phyloP scores from a whole-genome alignment of 192 early-diverging fungal species.

The Coemansia sp. region DNA sequence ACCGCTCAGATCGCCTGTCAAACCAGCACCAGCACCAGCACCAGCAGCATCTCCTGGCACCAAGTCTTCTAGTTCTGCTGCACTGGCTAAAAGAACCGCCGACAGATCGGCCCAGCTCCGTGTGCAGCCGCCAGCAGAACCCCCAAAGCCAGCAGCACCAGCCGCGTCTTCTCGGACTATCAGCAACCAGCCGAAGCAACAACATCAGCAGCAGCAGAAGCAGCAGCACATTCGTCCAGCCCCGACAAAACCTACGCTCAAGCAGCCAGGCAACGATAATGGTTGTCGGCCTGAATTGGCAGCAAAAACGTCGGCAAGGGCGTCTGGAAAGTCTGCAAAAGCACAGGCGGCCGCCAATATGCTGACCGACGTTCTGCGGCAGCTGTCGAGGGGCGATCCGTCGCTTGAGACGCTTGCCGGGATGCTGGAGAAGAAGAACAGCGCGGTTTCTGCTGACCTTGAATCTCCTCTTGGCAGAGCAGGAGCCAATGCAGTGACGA shows the following conservation, averaged over 20 bases:
- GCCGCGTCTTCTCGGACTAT: background rate
- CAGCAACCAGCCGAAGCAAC: background rate
- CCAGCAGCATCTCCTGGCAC: background rate
- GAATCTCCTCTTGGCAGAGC: too few species aligned
- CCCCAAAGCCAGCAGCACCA: background rate
- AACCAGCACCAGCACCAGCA: background rate
- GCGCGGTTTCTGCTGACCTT: too few species aligned
- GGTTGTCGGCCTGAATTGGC: background rate
- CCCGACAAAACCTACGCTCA: background rate
- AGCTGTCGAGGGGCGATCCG: constrained; percentile 28
- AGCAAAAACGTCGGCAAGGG: background rate
- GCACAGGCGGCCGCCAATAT: constrained; percentile 50
- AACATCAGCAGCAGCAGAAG: constrained; percentile 5
- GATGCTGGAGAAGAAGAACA: constrained; percentile 3
- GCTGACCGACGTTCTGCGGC: constrained; percentile 47
- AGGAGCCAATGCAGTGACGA: background rate
- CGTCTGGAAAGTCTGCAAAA: constrained; percentile 27
- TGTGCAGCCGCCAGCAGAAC: background rate
- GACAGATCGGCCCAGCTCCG: background rate
- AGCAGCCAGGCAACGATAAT: background rate
- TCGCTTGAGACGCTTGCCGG: constrained; percentile 26
- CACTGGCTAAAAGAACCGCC: background rate
- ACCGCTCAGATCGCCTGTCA: background rate
- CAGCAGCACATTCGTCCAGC: background rate
- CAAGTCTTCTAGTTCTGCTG: background rate